Percentiles rank a stretch among this genome's conserved stretches.
phyloP scores from a whole-genome alignment of 2,329 filamentous ascomycete genomes.

The Exophiala oligosperma region DNA sequence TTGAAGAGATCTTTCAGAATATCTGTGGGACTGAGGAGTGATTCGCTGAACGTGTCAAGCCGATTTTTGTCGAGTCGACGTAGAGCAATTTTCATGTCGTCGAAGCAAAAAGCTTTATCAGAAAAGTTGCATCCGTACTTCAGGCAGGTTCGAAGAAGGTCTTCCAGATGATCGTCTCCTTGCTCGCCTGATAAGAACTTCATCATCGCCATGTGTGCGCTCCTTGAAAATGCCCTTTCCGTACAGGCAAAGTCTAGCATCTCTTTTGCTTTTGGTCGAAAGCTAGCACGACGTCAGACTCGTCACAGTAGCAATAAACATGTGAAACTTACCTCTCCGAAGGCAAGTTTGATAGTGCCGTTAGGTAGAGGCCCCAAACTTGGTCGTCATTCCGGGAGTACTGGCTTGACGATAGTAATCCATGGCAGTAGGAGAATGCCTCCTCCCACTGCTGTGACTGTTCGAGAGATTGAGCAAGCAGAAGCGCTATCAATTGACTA shows the following conservation, averaged over 20 bases:
- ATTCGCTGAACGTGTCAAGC: constrained; percentile 30
- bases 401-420: constrained; percentile 37
- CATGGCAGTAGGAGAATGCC: constrained; percentile 37
- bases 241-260: constrained; percentile 15
- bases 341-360: constrained; percentile 32
- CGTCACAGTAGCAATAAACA: not conserved
- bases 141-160: constrained; percentile 40
- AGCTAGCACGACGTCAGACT: constrained; percentile 4
- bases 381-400: constrained; percentile 47
- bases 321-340: constrained; percentile 14
- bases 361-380: constrained; percentile 46
- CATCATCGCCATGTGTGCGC: constrained; percentile 19
- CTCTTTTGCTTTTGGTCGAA: constrained; percentile 1
- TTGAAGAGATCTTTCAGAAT: constrained; percentile 16
- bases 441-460: constrained; percentile 41
- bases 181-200: constrained; percentile 30
- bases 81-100: constrained; percentile 38
- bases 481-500: constrained; percentile 41
- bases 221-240: constrained; percentile 11
- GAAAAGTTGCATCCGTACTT: constrained; percentile 43
- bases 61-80: constrained; percentile 16
- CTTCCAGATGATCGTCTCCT: constrained; percentile 31
- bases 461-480: constrained; percentile 39
- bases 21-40: constrained; percentile 31
- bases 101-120: constrained; percentile 47